phyloP scores from a whole-genome alignment of 2,329 filamentous ascomycete species.

The Gnomoniopsis sp. region DNA sequence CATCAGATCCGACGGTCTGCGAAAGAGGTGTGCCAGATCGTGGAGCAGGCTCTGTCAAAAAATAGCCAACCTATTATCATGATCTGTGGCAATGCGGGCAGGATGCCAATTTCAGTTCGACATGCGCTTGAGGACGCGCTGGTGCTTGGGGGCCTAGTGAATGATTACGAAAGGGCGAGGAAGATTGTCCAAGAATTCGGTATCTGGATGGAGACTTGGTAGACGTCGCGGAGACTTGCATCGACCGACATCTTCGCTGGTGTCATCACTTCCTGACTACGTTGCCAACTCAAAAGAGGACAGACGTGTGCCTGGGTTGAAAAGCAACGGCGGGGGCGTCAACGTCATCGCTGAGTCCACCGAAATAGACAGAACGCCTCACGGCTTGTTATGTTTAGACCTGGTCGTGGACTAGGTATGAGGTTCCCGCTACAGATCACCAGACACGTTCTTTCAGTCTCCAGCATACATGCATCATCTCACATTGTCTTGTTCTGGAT shows the following conservation, averaged over 20 bases:
- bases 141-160: slow-evolving; percentile 32
- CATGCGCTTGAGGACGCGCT: slow-evolving; percentile 48
- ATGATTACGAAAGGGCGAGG: slow-evolving; percentile 36
- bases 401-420: neutral
- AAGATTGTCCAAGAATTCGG: slow-evolving; percentile 32
- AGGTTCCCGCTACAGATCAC: neutral
- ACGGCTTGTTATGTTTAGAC: neutral
- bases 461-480: too few species aligned
- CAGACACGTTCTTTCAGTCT: too few species aligned
- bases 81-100: slow-evolving; percentile 55
- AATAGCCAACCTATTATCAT: slow-evolving; percentile 42
- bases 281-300: too few species aligned
- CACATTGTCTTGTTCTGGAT: too few species aligned
- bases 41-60: slow-evolving; percentile 21
- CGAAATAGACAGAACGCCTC: neutral
- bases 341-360: neutral
- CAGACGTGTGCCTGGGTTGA: too few species aligned
- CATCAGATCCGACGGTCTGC: slow-evolving; percentile 47
- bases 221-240: neutral
- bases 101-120: slow-evolving; percentile 56
- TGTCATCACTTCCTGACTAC: too few species aligned
- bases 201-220: slow-evolving; percentile 62
- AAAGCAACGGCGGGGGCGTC: neutral
- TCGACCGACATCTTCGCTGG: neutral
- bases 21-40: slow-evolving; percentile 30